Conservation (phyloP, 805 yeast species). For the Candida khao-thaluensis region DNA sequence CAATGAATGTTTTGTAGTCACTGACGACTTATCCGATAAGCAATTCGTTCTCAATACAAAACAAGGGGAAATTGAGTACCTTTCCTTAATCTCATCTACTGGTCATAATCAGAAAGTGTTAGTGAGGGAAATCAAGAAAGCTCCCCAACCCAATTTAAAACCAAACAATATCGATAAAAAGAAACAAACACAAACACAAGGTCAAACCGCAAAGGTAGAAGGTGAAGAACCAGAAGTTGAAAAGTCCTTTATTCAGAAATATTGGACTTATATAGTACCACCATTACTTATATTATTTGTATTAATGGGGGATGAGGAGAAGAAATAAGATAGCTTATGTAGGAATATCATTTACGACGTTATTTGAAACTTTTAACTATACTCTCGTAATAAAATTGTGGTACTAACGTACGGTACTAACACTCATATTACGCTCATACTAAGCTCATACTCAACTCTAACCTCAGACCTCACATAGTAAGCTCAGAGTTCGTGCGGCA, state of each 20-base stretch:
- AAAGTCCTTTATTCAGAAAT: slow-evolving; percentile 54
- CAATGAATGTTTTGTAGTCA: slow-evolving; percentile 29
- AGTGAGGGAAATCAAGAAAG: slow-evolving; percentile 8
- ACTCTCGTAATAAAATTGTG: no score
- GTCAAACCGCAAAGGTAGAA: not conserved
- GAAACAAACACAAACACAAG: slow-evolving; percentile 5
- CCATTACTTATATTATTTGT: slow-evolving; percentile 41
- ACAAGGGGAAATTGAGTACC: slow-evolving; percentile 2
- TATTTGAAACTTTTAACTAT: no score
- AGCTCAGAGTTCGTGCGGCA: no score
- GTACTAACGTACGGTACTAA: no score
- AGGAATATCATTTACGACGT: not conserved
- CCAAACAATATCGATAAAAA: slow-evolving; percentile 18
- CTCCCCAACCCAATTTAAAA: slow-evolving; percentile 30
- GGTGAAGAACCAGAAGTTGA: slow-evolving; percentile 23
- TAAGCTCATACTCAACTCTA: no score
- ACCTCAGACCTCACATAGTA: no score
- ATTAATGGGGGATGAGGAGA: slow-evolving; percentile 21
- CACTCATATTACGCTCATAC: no score
- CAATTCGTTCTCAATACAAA: slow-evolving; percentile 13
- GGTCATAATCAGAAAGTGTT: slow-evolving; percentile 1
- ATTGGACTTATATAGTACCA: slow-evolving; percentile 63
- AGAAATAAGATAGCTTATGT: not conserved
- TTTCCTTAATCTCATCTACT: slow-evolving; percentile 4
- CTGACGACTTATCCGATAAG: slow-evolving; percentile 11